phyloP scores from a whole-genome alignment of 306 rosid genomes.

The Carpinus fangiana region DNA sequence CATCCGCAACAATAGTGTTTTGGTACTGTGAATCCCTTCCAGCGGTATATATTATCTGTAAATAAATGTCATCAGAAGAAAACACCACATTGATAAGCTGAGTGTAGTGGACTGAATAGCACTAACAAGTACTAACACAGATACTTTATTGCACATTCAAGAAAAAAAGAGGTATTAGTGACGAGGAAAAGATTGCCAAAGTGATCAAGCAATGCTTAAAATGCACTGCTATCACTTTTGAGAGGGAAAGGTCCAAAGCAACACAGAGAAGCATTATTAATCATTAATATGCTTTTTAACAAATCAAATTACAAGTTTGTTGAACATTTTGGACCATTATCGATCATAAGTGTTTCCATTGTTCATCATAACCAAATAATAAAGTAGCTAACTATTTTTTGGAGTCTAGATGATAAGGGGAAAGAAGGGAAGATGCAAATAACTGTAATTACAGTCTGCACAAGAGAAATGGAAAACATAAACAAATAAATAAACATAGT shows the following conservation, averaged over 20 bases:
- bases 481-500: neutral
- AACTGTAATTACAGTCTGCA: constrained; percentile 19
- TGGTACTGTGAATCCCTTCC: constrained; percentile 89
- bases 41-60: constrained; percentile 87
- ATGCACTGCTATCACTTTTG: neutral
- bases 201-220: neutral
- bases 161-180: neutral
- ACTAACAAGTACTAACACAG: constrained; percentile 3
- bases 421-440: neutral
- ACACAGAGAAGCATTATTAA: neutral
- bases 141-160: neutral
- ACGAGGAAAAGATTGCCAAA: neutral
- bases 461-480: constrained; percentile 7
- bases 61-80: constrained; percentile 32
- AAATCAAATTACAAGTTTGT: neutral
- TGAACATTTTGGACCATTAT: neutral
- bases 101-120: constrained; percentile 3
- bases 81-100: constrained; percentile 13
- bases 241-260: neutral
- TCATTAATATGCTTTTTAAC: neutral
- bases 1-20: constrained; percentile 62
- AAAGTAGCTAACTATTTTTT: neutral
- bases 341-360: neutral
- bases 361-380: neutral
- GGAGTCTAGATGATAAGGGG: constrained; percentile 5